Evolutionary conservation across 345 rosid species (phyloP).

Genomic region (Balakata baccata): DNA sequence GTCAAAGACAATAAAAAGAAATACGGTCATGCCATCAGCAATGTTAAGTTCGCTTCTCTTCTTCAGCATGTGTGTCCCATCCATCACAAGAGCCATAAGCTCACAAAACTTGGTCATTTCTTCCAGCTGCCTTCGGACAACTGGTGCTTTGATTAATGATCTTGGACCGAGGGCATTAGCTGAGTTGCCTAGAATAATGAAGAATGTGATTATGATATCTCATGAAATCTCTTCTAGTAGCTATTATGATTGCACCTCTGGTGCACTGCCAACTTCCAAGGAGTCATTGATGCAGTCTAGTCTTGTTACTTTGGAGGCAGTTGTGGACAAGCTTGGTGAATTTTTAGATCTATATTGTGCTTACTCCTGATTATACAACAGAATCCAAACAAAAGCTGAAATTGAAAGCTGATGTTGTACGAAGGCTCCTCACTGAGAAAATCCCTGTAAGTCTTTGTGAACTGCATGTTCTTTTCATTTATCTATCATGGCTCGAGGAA

Average conservation of each 20-base stretch:
- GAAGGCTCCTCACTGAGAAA: constrained; percentile 61
- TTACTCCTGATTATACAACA: constrained; percentile 52
- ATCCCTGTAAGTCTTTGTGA: constrained; percentile 64
- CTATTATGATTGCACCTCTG: constrained; percentile 21
- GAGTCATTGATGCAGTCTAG: constrained; percentile 56
- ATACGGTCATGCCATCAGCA: constrained; percentile 2
- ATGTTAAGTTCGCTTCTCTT: constrained; percentile 42
- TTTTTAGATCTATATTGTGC: constrained; percentile 83
- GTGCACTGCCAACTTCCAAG: constrained; percentile 14
- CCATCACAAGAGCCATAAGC: constrained; percentile 54
- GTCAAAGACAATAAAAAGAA: not conserved
- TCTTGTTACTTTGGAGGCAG: constrained; percentile 76
- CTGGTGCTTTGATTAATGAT: constrained; percentile 71
- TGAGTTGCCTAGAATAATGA: constrained; percentile 76
- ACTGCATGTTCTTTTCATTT: not conserved
- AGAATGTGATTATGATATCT: constrained; percentile 48
- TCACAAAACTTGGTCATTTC: constrained; percentile 56
- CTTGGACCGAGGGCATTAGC: constrained; percentile 77
- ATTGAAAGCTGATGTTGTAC: constrained; percentile 59
- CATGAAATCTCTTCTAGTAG: constrained; percentile 26
- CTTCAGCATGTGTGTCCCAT: constrained; percentile 65
- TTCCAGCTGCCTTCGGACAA: constrained; percentile 71
- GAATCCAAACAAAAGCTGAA: constrained; percentile 61
- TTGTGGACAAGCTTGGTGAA: constrained; percentile 83
- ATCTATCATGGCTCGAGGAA: not conserved